These are phyloP conservation scores for Penicillium roqueforti DNA, from an alignment of 495 filamentous ascomycete species.

Conservation along the genomic window DNA sequence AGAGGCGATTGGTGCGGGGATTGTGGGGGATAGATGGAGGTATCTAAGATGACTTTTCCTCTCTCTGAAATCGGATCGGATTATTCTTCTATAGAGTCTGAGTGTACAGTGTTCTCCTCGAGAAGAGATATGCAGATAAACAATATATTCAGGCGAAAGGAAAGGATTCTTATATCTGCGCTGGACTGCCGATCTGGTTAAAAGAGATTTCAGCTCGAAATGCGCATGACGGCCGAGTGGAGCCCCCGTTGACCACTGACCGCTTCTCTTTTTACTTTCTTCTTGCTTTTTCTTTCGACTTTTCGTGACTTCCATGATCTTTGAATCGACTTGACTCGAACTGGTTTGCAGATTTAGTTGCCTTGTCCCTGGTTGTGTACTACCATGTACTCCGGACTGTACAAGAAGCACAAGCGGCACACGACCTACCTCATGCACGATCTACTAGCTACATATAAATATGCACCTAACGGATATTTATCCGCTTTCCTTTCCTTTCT, in stretches of 20 bases:
- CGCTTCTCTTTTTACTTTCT: neutral
- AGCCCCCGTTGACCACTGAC: neutral
- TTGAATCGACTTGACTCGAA: neutral
- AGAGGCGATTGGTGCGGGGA: constrained; percentile 4
- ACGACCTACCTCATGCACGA: neutral
- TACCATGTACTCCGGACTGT: too few species aligned
- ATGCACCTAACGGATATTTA: neutral
- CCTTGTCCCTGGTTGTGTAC: too few species aligned
- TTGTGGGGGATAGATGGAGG: constrained; percentile 1
- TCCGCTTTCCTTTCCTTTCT: neutral
- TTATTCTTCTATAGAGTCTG: neutral
- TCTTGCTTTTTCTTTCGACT: neutral
- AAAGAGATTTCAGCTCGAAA: neutral
- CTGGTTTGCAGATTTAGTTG: neutral
- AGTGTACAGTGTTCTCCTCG: neutral
- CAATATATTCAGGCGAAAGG: neutral
- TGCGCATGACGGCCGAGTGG: neutral
- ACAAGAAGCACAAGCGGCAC: neutral
- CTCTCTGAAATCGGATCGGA: neutral
- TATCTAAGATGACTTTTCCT: neutral
- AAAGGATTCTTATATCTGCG: neutral
- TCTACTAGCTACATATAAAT: neutral
- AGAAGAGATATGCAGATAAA: neutral
- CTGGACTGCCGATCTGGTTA: neutral
- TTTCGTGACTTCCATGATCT: neutral